Evolutionary conservation across 1,139 yeast species (phyloP), one percentile per base, ranked within the genome.

Genomic region (Chernovozyma sophiae-reginae): DNA sequence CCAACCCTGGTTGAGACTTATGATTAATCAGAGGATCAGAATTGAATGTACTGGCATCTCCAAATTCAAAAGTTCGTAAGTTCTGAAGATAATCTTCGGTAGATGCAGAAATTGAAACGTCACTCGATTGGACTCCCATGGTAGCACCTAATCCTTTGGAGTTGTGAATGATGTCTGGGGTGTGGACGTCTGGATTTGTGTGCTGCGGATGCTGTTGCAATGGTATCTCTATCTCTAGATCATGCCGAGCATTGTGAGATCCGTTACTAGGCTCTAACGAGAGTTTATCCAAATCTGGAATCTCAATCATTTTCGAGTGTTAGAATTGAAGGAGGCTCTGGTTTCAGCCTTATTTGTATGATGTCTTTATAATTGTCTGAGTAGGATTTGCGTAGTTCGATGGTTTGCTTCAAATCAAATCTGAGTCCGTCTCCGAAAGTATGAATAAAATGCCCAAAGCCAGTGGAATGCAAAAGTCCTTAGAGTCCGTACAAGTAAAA

Each of bases 241-340:
- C 23, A 10, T 20, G 10, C 10, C 23, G 23, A 20, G 8, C 23
- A 7, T 20, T 20, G 8, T 7, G 23, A 20, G 23, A 7, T 20
- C 23, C 23, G 8, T 20, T 10, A 6, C 10, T 20, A 7, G 23
- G 23, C 10, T 10, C 23, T 26, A 26, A 12, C 10, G 54, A 44
- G 40, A 55, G 40, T 26, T 56, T 56, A 29, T 62, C 68, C 47
- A 66, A 55, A 45, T 64, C 69, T 14, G 72, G 72, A 32, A 66
- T 66, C 42, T 66, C 72, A 41, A 66, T 66, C 72, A 66, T 65
- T 12, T 10, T 31, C n/a, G 24, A 13, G 23, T 27, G 23, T 30
- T 12, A 14, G 12, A n/a, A n/a, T n/a, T n/a, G 25, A 23, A 23
- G 25, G 25, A 23, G 25, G 25, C 25, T 11, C 12, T 23, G 25